These are phyloP conservation scores for Plasmodium knowlesi DNA, from an alignment of 169 alveolate species.

Conservation along the genomic window DNA sequence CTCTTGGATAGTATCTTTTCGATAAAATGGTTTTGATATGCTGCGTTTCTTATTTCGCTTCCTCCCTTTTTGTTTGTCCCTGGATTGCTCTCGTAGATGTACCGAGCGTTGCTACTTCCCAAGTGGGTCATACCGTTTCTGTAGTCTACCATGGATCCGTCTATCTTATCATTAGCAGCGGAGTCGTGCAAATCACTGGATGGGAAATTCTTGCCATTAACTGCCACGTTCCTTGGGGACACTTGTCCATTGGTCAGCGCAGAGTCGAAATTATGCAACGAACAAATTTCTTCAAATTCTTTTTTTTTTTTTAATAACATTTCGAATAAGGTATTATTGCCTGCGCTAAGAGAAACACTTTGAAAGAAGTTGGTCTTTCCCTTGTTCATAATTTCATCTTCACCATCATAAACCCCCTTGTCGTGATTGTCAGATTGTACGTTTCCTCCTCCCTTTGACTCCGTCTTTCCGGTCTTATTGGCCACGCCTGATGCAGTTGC, in stretches of 20 bases:
- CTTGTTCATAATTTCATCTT: not conserved
- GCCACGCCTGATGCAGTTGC: not conserved
- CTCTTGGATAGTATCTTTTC: constrained; percentile 54
- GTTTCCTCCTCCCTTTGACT: not conserved
- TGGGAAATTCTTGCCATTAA: not conserved
- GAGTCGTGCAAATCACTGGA: not conserved
- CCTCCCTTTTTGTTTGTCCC: not conserved
- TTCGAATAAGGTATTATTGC: constrained; percentile 6
- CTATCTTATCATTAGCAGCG: not conserved
- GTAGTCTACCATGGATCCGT: not conserved
- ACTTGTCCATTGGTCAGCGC: not conserved
- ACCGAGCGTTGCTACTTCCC: not conserved
- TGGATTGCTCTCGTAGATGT: not conserved
- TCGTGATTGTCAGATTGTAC: not conserved
- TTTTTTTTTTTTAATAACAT: constrained; percentile 25
- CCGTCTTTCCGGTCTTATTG: not conserved
- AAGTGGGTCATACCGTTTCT: not conserved
- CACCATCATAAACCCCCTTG: not conserved
- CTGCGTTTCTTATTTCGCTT: not conserved
- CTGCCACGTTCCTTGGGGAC: not conserved
- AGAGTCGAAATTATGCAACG: not conserved
- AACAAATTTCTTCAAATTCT: constrained; percentile 5
- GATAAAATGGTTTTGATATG: constrained; percentile 16
- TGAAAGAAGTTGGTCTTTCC: constrained; percentile 17
- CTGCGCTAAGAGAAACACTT: constrained; percentile 37